Evolutionary conservation across 164 flowering plant genomes (phyloP).

Genomic region (Magnolia changhungtana): DNA sequence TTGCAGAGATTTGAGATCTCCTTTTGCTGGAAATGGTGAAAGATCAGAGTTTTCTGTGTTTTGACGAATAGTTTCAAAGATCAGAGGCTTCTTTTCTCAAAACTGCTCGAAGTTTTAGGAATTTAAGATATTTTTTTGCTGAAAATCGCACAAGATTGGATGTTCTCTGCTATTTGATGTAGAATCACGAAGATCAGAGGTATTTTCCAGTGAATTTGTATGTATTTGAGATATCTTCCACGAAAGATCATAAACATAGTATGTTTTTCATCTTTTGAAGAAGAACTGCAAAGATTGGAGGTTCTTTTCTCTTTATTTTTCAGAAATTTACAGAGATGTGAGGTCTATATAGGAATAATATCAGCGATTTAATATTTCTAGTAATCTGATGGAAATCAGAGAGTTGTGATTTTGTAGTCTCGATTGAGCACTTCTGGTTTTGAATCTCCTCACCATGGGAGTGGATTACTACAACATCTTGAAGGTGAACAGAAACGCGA

Average conservation of each 20-base stretch:
- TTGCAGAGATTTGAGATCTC: neutral
- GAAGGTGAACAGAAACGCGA: constrained; percentile 28
- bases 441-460: constrained; percentile 19
- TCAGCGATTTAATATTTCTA: neutral
- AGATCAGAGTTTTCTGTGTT: neutral
- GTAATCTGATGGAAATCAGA: neutral
- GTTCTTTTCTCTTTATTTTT: neutral
- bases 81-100: neutral
- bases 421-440: neutral
- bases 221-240: too few relatives aligned
- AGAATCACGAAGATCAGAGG: neutral
- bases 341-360: neutral
- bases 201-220: neutral
- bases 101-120: neutral
- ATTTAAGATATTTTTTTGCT: neutral
- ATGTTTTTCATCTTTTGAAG: neutral
- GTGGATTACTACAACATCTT: constrained; percentile 37
- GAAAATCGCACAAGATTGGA: neutral
- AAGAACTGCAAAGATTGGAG: neutral
- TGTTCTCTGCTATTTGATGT: neutral
- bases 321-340: neutral
- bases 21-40: neutral
- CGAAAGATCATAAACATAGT: neutral
- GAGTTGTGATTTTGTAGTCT: neutral
- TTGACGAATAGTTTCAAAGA: neutral